Evolutionary conservation across 2,329 filamentous ascomycete genomes (phyloP), one percentile per base, ranked within the genome.

Genomic region (Aspergillus ibericus): DNA sequence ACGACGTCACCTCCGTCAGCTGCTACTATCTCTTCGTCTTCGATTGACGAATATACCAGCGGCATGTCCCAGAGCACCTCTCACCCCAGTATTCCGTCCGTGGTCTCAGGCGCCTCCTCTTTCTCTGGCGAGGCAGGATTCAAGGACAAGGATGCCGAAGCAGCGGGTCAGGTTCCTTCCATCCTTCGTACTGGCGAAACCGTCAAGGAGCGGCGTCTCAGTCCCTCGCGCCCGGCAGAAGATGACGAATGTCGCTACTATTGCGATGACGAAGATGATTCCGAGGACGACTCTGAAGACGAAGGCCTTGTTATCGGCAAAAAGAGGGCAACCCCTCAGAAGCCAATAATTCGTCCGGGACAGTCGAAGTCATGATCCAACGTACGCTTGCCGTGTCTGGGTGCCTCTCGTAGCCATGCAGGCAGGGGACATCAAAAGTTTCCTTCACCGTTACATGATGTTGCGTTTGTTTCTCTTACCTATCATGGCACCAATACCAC

Each of bases 1-100:
- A 70, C 68, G 27, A 72, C 67, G 5, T 78, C 76, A 3, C 74
- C 73, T 22, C 76, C 76, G 1, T 79, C 77, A n/a, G 77, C 77
- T 34, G 74, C 73, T 32, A 80, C 78, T 12, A 77, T 80, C 16
- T 79, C 78, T 12, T 80, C 78, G 6, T 78, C 77, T 1, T 77
- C 77, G n/a, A 73, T 75, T 34, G 78, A 77, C 54, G 77, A 79
- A 54, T 77, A 72, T 44, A 74, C 73, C 34, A 80, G 78, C 49
- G 78, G 77, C 52, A 79, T 80, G 66, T 80, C 78, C 27, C 77
- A 79, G 53, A 79, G 76, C 63, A 75, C 77, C 40, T 80, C 78
- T 8, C 77, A 80, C 60, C 78, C 77, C 4, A 80, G 78, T 62
- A 78, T 80, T 34, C 77, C 77, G 4, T 77, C 78, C 10, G 76